Conservation (phyloP, 202 grass and related monocot genomes). For the Saccharum hybrid region DNA sequence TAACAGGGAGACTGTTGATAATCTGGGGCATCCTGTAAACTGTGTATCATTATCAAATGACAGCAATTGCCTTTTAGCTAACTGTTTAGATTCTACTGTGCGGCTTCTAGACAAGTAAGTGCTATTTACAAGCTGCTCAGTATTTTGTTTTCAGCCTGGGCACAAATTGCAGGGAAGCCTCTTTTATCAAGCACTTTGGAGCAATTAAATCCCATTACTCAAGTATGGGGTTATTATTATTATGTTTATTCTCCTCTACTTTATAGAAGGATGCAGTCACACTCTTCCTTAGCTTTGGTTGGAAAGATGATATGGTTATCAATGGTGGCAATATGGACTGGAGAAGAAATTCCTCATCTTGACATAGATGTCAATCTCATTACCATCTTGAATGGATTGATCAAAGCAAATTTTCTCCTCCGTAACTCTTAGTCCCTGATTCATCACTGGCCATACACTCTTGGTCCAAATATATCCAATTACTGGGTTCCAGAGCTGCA, state of each 20-base stretch:
- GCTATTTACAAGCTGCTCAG: slow-evolving; percentile 6
- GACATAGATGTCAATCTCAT: not conserved
- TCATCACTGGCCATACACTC: not conserved
- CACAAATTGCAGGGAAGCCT: slow-evolving; percentile 12
- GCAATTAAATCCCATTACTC: not conserved
- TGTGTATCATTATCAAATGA: slow-evolving; percentile 98
- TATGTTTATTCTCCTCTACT: not conserved
- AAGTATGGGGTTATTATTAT: not conserved
- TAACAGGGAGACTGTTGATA: slow-evolving; percentile 87
- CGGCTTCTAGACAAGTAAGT: slow-evolving; percentile 91
- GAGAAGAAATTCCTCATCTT: not conserved
- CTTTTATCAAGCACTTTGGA: slow-evolving; percentile 3
- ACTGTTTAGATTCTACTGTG: slow-evolving; percentile 94
- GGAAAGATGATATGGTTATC: not conserved
- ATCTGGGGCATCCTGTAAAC: slow-evolving; percentile 82
- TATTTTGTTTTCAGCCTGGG: slow-evolving; percentile 5
- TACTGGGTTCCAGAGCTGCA: not conserved
- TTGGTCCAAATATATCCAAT: not conserved
- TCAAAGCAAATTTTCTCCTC: not conserved
- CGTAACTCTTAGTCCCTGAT: not conserved
- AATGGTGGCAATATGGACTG: slow-evolving; percentile 12
- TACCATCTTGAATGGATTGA: not conserved
- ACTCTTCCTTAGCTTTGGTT: slow-evolving; percentile 32
- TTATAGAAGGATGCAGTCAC: slow-evolving; percentile 3
- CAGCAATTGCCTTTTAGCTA: slow-evolving; percentile 80